Evolutionary conservation across 2,329 filamentous ascomycete genomes (phyloP).

Genomic region (Exophiala sideris): DNA sequence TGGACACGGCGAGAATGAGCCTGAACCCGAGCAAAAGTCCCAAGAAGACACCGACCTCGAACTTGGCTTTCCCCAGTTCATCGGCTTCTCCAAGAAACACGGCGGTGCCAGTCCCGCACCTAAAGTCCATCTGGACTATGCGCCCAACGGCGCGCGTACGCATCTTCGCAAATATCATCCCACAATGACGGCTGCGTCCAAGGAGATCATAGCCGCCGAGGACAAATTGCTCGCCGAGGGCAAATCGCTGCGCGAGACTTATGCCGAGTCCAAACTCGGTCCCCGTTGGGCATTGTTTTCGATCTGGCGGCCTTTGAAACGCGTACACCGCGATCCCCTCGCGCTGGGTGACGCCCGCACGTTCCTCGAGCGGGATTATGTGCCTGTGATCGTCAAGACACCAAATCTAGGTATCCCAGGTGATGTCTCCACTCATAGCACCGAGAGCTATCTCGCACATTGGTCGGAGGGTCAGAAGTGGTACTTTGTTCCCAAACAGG

Average conservation of each 20-base stretch:
- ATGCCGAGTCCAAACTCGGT: constrained; percentile 15
- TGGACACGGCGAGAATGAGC: constrained; percentile 14
- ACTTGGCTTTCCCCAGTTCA: constrained; percentile 27
- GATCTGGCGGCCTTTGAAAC: constrained; percentile 26
- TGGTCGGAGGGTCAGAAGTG: constrained; percentile 24
- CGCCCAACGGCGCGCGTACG: constrained; percentile 29
- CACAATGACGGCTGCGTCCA: constrained; percentile 19
- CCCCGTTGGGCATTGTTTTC: constrained; percentile 27
- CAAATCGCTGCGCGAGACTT: constrained; percentile 19
- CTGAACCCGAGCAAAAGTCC: not conserved
- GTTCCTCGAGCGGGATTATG: constrained; percentile 21
- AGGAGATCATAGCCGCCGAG: constrained; percentile 29
- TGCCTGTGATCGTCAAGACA: constrained; percentile 20
- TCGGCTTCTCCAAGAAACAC: constrained; percentile 25
- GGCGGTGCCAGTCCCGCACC: constrained; percentile 30
- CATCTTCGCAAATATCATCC: constrained; percentile 31
- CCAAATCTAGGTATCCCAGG: constrained; percentile 19
- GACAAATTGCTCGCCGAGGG: constrained; percentile 34
- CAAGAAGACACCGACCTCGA: constrained; percentile 23
- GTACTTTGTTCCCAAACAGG: constrained; percentile 23
- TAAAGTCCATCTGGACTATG: constrained; percentile 33
- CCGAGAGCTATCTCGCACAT: constrained; percentile 20
- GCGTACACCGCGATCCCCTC: constrained; percentile 24
- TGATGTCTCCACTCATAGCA: constrained; percentile 15
- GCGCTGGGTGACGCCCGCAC: constrained; percentile 24